These are phyloP conservation scores for Haplosporangium gracile DNA, from an alignment of 192 early-diverging fungal species.

Conservation along the genomic window DNA sequence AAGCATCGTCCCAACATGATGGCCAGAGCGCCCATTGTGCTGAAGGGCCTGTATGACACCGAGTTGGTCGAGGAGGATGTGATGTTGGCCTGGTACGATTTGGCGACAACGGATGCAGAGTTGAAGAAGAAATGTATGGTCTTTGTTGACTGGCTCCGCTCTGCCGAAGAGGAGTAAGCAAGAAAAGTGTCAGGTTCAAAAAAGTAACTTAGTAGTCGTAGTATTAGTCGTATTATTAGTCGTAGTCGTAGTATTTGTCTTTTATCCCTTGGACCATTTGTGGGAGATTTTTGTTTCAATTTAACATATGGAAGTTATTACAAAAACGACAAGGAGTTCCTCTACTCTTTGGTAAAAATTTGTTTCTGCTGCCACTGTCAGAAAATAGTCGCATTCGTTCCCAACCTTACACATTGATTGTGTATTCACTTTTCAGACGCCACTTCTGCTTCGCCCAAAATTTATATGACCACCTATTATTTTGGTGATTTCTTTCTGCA, in stretches of 20 bases:
- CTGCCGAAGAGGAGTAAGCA: conserved; percentile 85
- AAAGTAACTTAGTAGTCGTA: not conserved
- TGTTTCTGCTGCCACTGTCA: too few relatives aligned
- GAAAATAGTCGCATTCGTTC: too few relatives aligned
- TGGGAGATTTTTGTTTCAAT: too few relatives aligned
- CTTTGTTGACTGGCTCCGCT: conserved; percentile 85
- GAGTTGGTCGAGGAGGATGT: conserved; percentile 88
- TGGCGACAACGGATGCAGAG: conserved; percentile 61
- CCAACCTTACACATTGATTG: not conserved
- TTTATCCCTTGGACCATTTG: too few relatives aligned
- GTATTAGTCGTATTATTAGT: not conserved
- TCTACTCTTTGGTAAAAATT: too few relatives aligned
- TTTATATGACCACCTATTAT: too few relatives aligned
- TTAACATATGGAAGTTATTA: too few relatives aligned
- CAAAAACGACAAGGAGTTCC: too few relatives aligned
- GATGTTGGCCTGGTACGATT: conserved; percentile 76
- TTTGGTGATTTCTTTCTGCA: too few relatives aligned
- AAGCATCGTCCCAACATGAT: conserved; percentile 61
- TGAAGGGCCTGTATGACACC: conserved; percentile 77
- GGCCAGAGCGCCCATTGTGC: conserved; percentile 69
- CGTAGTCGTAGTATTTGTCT: not conserved
- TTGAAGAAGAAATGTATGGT: conserved; percentile 73
- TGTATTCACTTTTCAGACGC: not conserved
- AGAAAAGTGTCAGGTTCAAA: not conserved
- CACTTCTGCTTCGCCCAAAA: not conserved